Evolutionary conservation across 164 flowering plant species (phyloP), one percentile per base, ranked within the genome.

Genomic region (Tetrastigma voinierianum): DNA sequence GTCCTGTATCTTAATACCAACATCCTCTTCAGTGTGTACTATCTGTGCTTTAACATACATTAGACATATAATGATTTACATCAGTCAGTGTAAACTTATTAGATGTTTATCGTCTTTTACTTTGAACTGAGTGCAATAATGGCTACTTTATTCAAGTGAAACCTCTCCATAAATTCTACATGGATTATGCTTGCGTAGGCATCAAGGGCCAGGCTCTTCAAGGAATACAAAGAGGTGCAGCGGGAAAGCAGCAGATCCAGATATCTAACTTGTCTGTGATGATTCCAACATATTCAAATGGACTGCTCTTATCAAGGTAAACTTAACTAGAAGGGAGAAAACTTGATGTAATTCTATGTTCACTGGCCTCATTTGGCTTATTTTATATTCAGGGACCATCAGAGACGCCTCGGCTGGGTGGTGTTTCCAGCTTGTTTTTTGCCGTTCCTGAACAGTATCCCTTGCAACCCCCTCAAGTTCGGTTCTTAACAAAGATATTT

Each of bases 401-500:
- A 0, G 98, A 95, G 81, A 95, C 98, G 59, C 98, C 98, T 59
- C 90, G 40, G 73, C 97, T 92, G 59, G 99, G 97, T 66, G 97
- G 99, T 46, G 84, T 92, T 16, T 95, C 81, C 97, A 95, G 85
- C 91, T 92, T 69, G 96, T 95, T 16, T 16, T 89, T 95, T 76
- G 73, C 94, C 59, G 87, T 92, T 47, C 99, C 99, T 15, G 97
- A 90, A 77, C 99, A 90, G 76, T 95, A 95, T 73, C 99, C 99
- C 70, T 75, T 95, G 84, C 96, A 90, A 65, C 99, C 99, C 72
- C 97, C 96, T 66, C 97, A 90, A 89, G 98, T 92, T 61, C 84
- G 96, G 62, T 95, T 95, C 76, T 75, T 92, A 70, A 95, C 97
- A 40, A 95, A 95, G 77, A 95, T 92, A 65, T 95, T 95, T 71